These are phyloP conservation scores for Clausena lansium DNA, from an alignment of 345 rosid genomes.

Conservation along the genomic window DNA sequence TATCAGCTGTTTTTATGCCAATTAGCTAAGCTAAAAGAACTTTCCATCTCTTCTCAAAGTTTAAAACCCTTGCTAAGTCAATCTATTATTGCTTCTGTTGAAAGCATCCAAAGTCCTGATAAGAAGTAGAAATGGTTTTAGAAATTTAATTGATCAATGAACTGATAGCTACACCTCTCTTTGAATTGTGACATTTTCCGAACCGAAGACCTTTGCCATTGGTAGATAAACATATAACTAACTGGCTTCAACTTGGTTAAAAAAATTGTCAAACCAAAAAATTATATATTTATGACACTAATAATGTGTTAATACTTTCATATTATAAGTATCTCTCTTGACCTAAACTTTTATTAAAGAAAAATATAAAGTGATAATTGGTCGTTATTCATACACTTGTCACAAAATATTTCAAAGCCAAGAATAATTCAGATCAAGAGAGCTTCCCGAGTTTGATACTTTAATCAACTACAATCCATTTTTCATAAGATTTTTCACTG, in stretches of 20 bases:
- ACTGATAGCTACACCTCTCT: constrained; percentile 25
- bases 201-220: constrained; percentile 35
- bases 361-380: too few species aligned
- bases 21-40: constrained; percentile 24
- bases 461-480: background rate
- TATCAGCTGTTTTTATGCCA: constrained; percentile 25
- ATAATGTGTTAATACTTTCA: background rate
- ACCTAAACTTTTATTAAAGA: too few species aligned
- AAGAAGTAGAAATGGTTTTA: constrained; percentile 3
- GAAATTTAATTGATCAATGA: background rate
- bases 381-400: too few species aligned
- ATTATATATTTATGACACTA: background rate
- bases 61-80: background rate
- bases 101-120: constrained; percentile 40
- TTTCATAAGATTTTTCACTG: background rate
- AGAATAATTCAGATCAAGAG: too few species aligned
- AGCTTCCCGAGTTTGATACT: background rate
- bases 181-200: constrained; percentile 45
- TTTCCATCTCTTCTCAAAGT: constrained; percentile 20
- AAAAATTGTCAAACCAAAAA: background rate
- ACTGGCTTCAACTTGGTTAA: constrained; percentile 28
- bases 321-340: too few species aligned
- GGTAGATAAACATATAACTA: constrained; percentile 29
- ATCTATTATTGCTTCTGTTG: background rate
- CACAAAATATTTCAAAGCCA: too few species aligned